phyloP scores from a whole-genome alignment of 371 early-diverging fungal species.

The Mucor mucedo region DNA sequence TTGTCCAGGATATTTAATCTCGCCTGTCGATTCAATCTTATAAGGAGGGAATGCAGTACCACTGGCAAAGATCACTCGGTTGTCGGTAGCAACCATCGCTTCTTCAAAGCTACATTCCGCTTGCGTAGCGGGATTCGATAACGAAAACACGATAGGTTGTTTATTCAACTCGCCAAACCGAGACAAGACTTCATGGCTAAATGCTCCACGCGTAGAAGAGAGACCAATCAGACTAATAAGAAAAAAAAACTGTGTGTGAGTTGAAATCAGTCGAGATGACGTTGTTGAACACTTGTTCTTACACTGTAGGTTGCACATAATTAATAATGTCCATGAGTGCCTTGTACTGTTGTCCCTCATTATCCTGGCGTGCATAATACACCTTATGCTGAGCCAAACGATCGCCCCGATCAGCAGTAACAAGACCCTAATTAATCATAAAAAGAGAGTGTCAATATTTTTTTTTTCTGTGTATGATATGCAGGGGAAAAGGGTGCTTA shows the following conservation, averaged over 20 bases:
- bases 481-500: neutral
- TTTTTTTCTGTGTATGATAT: neutral
- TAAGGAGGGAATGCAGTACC: slow-evolving; percentile 92
- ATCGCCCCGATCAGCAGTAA: slow-evolving; percentile 86
- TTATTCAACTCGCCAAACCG: slow-evolving; percentile 76
- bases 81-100: slow-evolving; percentile 83
- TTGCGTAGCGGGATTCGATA: slow-evolving; percentile 87
- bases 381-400: slow-evolving; percentile 82
- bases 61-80: slow-evolving; percentile 89
- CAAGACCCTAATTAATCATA: slow-evolving; percentile 55
- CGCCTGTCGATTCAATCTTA: slow-evolving; percentile 62
- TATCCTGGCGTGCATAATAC: slow-evolving; percentile 83
- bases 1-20: slow-evolving; percentile 76
- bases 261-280: too few species aligned
- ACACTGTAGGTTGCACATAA: slow-evolving; percentile 50
- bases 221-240: slow-evolving; percentile 79
- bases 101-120: slow-evolving; percentile 93
- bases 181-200: slow-evolving; percentile 62
- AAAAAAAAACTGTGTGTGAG: neutral
- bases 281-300: slow-evolving; percentile 45
- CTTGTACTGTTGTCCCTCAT: slow-evolving; percentile 74
- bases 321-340: slow-evolving; percentile 73
- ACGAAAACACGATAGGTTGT: slow-evolving; percentile 92
- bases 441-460: neutral
- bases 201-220: slow-evolving; percentile 79